These are phyloP conservation scores for Claviceps quebecensis DNA, from an alignment of 2,329 filamentous ascomycete genomes.

Conservation along the genomic window DNA sequence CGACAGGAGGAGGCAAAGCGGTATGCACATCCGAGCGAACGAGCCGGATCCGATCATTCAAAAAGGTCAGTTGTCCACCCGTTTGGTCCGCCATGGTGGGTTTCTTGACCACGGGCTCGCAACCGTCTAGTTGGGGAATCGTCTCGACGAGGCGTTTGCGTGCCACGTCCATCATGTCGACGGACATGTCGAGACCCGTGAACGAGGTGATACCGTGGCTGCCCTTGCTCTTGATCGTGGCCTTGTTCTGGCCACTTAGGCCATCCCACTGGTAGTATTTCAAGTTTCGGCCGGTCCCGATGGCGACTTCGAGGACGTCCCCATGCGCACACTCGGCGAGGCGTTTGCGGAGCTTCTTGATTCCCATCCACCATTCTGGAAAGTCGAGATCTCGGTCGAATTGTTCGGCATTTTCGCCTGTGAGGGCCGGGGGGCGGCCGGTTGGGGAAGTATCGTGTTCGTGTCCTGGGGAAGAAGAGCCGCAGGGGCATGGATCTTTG, in stretches of 20 bases:
- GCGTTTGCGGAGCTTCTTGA: constrained; percentile 33
- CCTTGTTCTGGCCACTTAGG: constrained; percentile 12
- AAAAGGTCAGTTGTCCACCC: constrained; percentile 24
- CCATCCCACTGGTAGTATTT: constrained; percentile 43
- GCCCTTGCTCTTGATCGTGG: background rate
- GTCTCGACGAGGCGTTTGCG: constrained; percentile 34
- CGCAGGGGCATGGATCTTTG: constrained; percentile 11
- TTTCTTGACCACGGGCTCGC: constrained; percentile 18
- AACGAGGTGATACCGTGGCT: constrained; percentile 33
- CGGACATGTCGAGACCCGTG: constrained; percentile 48
- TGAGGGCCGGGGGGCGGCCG: constrained; percentile 33
- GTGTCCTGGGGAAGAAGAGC: constrained; percentile 8
- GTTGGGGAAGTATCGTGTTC: constrained; percentile 27
- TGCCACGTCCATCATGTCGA: constrained; percentile 45
- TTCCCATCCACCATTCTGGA: constrained; percentile 43
- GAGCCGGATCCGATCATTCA: constrained; percentile 30
- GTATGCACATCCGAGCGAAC: constrained; percentile 34
- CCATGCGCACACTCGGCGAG: constrained; percentile 36
- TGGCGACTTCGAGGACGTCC: constrained; percentile 47
- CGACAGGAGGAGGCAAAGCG: constrained; percentile 22
- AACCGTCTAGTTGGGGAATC: constrained; percentile 24
- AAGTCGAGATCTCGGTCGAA: constrained; percentile 46
- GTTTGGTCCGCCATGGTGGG: constrained; percentile 20
- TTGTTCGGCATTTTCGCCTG: constrained; percentile 31
- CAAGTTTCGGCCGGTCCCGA: constrained; percentile 49